These are phyloP conservation scores for Lizonia empirigonia DNA, from an alignment of 2,329 filamentous ascomycete genomes.

Conservation along the genomic window DNA sequence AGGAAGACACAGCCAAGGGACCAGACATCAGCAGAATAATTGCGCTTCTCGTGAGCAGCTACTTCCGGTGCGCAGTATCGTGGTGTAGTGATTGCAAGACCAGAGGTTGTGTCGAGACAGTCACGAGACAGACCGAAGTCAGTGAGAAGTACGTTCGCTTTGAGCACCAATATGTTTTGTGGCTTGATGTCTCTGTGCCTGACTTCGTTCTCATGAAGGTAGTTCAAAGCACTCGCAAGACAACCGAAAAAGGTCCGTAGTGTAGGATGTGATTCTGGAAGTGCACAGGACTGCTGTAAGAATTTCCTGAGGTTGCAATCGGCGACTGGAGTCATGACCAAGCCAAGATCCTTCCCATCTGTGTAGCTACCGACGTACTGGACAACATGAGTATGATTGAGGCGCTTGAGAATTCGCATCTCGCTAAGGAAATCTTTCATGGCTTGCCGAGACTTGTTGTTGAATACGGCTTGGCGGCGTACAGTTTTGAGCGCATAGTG, in stretches of 20 bases:
- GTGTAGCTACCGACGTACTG: slow-evolving; percentile 39
- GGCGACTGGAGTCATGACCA: slow-evolving; percentile 36
- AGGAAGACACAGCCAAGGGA: slow-evolving; percentile 28
- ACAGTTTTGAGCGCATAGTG: slow-evolving; percentile 42
- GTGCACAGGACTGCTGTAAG: not conserved
- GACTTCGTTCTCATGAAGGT: slow-evolving; percentile 20
- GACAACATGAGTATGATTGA: slow-evolving; percentile 37
- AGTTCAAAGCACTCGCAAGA: slow-evolving; percentile 19
- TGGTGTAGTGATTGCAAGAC: slow-evolving; percentile 4
- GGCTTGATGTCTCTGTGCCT: slow-evolving; percentile 28
- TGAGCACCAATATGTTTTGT: slow-evolving; percentile 21
- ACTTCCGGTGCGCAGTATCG: slow-evolving; percentile 28
- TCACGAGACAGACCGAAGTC: slow-evolving; percentile 26
- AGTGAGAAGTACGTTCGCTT: slow-evolving; percentile 14
- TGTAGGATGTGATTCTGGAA: not conserved
- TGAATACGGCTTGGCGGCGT: slow-evolving; percentile 21
- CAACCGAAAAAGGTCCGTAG: slow-evolving; percentile 23
- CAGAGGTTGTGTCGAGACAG: slow-evolving; percentile 18
- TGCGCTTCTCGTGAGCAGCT: slow-evolving; percentile 10
- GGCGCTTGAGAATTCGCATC: slow-evolving; percentile 29
- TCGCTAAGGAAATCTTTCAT: slow-evolving; percentile 33
- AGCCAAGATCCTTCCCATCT: slow-evolving; percentile 30
- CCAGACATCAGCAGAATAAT: slow-evolving; percentile 23
- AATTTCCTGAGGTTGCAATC: slow-evolving; percentile 21
- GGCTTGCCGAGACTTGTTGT: slow-evolving; percentile 13